Evolutionary conservation across 2,329 filamentous ascomycete genomes (phyloP), one percentile per base, ranked within the genome.

Genomic region (Phaeosphaeriaceae sp.): DNA sequence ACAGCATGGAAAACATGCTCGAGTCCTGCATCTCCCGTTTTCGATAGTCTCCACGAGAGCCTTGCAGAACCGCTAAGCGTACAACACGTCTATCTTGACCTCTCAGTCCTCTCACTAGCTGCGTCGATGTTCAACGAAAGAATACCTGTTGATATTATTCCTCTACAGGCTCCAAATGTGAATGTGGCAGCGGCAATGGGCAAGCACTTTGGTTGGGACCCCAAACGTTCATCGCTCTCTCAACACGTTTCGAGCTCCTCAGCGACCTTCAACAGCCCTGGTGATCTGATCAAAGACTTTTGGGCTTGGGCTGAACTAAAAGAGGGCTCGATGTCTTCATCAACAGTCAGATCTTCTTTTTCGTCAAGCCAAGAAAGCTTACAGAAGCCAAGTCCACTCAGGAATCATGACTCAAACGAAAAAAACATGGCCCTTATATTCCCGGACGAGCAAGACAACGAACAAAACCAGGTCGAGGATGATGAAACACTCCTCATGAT

Each of bases 151-250:
- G 66, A 70, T 15, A 51, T 68, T 18, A 60, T 67, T 33, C 32
- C 54, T 9, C 15, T 70, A 12, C 48, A 43, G 23, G 65, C 61
- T 4, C 55, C 60, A 1, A 60, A 56, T 34, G 49, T 60, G 4
- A 47, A 50, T 18, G 51, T 67, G 15, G 65, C 65, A 13, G 54
- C 60, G 37, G 59, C 54, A 2, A 64, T 70, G 13, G 66, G 65
- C 29, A 68, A 65, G 36, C 56, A 58, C 11, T 70, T 70, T 40
- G 64, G 66, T 9, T 67, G 66, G 66, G 60, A 64, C 30, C 66
- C 66, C 0, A 61, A 58, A 44, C 58, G 57, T 15, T 65, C 62
- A 2, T 63, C 61, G 8, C 50, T 68, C 2, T 56, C 58, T 1
- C 20, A 52, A 8, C 61, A 61, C 20, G 50, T 63, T 40, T 48